Evolutionary conservation across 164 flowering plant genomes (phyloP).

Genomic region (Stephania japonica): DNA sequence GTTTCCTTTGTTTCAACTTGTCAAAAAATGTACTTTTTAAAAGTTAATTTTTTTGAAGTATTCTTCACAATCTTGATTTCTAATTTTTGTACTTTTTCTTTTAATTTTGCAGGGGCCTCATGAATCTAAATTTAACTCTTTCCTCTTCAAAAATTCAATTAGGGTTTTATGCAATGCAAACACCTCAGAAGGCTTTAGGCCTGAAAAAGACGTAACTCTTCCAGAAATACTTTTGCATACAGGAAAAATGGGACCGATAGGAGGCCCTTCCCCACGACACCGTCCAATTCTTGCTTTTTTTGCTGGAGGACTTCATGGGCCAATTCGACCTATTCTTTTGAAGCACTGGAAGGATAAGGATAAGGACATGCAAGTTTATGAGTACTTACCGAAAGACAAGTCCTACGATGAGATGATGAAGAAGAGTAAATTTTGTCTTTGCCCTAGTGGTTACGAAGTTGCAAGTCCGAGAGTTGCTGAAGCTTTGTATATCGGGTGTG

Average conservation of each 20-base stretch:
- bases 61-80: too few species aligned
- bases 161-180: slow-evolving; percentile 12
- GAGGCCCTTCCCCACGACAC: slow-evolving; percentile 1
- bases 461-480: slow-evolving; percentile 4
- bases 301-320: slow-evolving; percentile 9
- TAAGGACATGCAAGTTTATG: slow-evolving; percentile 2
- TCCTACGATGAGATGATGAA: neutral
- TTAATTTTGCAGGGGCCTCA: neutral
- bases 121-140: neutral
- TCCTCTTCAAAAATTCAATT: neutral
- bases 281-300: slow-evolving; percentile 1
- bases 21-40: too few species aligned
- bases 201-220: slow-evolving; percentile 2
- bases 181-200: slow-evolving; percentile 10
- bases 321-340: slow-evolving; percentile 2
- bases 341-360: neutral
- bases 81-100: too few species aligned
- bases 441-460: slow-evolving; percentile 12
- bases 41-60: too few species aligned
- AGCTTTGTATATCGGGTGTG: slow-evolving; percentile 1
- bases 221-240: slow-evolving; percentile 6
- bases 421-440: slow-evolving; percentile 1
- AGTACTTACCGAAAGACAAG: slow-evolving; percentile 7
- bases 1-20: too few species aligned
- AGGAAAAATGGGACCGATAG: neutral